Base-by-base conservation (phyloP, 192 early-diverging fungal species). In the Entophlyctis luteolus region DNA sequence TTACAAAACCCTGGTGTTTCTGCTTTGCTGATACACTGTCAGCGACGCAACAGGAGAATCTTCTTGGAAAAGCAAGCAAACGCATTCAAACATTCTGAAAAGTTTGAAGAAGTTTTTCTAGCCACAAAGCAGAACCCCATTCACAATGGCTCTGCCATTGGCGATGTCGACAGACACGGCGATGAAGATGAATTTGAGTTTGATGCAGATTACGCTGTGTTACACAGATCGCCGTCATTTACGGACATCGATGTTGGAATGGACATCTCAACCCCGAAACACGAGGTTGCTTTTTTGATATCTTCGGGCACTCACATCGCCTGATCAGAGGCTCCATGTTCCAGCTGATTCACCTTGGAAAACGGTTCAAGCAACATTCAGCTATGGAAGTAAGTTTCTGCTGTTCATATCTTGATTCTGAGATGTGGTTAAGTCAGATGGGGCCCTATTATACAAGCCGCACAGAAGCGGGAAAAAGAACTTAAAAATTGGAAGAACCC, bases 11-110 rank as follows among this genome's bases (percentile, higher is more conserved):
- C n/a, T n/a, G n/a, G n/a, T n/a, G n/a, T n/a, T n/a, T n/a, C n/a
- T n/a, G n/a, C n/a, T n/a, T n/a, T n/a, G n/a, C n/a, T n/a, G n/a
- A n/a, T n/a, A n/a, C n/a, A n/a, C n/a, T n/a, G n/a, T 28, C 36
- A 78, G 73, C 54, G 77, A 18, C 48, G 73, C 5, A 75, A 75
- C 47, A 55, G 71, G 31, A 38, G 77, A 20, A 16, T 78, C 5
- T 78, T 73, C 48, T 55, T 78, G 20, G 65, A n/a, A 36, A 66
- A 45, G 46, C 73, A 78, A 39, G 55, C 63, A 2, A 47, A 36
- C 6, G 71, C 57, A 3, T 75, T 60, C 47, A 25, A 39, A 36
- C 27, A 27, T 12, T 56, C 75, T 27, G n/a, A n/a, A 12, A 25
- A 39, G 42, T 76, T 73, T 55, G 75, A 76, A n/a, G 23, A 39